A percentile compares a stretch with the other conserved stretches of the same genome.
Conservation (phyloP, 2,329 filamentous ascomycete genomes). For the Stenocarpella maydis region DNA sequence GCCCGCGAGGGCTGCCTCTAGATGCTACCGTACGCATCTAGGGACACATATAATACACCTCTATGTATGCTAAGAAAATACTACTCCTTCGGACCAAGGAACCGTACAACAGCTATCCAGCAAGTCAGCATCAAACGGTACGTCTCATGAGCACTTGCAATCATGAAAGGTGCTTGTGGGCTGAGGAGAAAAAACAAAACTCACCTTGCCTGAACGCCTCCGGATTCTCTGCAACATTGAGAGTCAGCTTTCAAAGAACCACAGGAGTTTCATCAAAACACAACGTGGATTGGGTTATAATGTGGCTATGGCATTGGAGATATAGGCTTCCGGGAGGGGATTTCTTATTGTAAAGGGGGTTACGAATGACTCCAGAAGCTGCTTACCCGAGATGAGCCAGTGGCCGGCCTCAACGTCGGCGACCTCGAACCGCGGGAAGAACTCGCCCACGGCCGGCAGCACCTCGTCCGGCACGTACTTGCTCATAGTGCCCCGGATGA, state of each 20-base stretch:
- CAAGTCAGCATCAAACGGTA: constrained; percentile 3
- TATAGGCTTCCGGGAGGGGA: too few species aligned
- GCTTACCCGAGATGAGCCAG: constrained; percentile 91
- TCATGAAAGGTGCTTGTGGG: too few species aligned
- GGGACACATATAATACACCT: neutral
- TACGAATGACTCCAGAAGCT: too few species aligned
- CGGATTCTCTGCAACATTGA: too few species aligned
- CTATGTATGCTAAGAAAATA: neutral
- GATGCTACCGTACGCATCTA: constrained; percentile 1
- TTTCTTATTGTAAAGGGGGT: too few species aligned
- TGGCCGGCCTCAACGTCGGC: constrained; percentile 82
- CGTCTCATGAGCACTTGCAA: neutral
- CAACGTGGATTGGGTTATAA: too few species aligned
- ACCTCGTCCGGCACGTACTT: constrained; percentile 83
- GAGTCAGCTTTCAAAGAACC: too few species aligned
- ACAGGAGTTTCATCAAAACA: too few species aligned
- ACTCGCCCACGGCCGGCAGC: constrained; percentile 79
- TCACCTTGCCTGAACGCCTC: constrained; percentile 78
- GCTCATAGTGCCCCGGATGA: constrained; percentile 80
- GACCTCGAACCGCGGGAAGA: constrained; percentile 81
- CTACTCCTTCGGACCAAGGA: constrained; percentile 45
- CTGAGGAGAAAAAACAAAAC: constrained; percentile 38
- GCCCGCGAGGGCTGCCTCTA: constrained; percentile 23
- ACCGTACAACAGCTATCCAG: constrained; percentile 45
- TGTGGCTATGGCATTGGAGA: too few species aligned